Conservation (phyloP, 2,329 filamentous ascomycete species). For the Fusarium oligoseptatum region DNA sequence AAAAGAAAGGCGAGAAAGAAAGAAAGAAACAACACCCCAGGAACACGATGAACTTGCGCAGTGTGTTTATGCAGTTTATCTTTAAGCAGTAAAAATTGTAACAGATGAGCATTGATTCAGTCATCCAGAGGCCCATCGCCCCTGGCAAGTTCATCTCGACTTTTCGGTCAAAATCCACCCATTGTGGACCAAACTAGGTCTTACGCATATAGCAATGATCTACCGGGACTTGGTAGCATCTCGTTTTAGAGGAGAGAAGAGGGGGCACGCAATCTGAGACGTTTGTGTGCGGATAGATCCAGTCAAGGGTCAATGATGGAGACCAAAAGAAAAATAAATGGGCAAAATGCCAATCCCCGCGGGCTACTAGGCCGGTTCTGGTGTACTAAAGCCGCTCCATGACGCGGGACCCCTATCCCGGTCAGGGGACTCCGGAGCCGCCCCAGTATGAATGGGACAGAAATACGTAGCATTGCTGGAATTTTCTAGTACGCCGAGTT, state of each 20-base stretch:
- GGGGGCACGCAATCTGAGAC: neutral
- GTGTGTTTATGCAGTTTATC: neutral
- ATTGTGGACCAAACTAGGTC: constrained; percentile 4
- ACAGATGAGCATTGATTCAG: neutral
- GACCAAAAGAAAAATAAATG: neutral
- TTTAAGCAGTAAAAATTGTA: neutral
- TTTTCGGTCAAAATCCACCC: neutral
- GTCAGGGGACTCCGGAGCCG: neutral
- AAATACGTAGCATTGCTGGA: neutral
- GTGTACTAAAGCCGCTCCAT: neutral
- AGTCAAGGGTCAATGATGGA: neutral
- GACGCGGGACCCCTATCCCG: neutral
- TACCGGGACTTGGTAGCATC: neutral
- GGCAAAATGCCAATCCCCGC: neutral
- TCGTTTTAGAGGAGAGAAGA: neutral
- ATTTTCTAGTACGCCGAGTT: neutral
- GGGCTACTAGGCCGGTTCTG: neutral
- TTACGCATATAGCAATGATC: neutral
- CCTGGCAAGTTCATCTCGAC: neutral
- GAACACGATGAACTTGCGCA: neutral
- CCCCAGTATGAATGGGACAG: neutral
- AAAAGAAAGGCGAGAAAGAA: neutral
- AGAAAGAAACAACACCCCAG: neutral
- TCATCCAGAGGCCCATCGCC: neutral
- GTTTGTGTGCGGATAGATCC: constrained; percentile 4